Conservation (phyloP, 164 flowering plant genomes). For the Vitis amurensis region DNA sequence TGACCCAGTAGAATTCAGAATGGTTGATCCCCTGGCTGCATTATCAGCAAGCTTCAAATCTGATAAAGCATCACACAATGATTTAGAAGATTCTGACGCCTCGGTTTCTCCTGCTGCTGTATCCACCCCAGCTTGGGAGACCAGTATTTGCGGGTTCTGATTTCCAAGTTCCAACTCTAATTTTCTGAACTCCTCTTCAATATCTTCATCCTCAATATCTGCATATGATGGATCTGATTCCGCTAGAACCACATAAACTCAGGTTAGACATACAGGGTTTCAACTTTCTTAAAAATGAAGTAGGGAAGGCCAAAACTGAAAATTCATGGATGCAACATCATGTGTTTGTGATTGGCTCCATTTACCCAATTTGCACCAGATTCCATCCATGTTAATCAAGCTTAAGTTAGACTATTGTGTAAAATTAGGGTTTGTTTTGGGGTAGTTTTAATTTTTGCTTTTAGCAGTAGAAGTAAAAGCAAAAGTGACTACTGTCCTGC, state of each 20-base stretch:
- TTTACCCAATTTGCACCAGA: too few species aligned
- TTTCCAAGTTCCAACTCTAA: conserved; percentile 58
- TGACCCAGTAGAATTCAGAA: conserved; percentile 13
- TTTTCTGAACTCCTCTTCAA: conserved; percentile 72
- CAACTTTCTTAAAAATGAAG: too few species aligned
- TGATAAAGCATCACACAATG: conserved; percentile 28
- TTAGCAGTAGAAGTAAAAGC: too few species aligned
- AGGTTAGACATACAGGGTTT: background rate
- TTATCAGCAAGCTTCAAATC: conserved; percentile 37
- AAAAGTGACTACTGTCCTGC: too few species aligned
- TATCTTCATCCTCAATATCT: conserved; percentile 61
- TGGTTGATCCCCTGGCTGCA: conserved; percentile 9
- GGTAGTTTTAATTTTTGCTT: too few species aligned
- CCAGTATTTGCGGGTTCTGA: conserved; percentile 15
- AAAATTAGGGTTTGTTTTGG: too few species aligned
- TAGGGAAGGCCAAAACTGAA: too few species aligned
- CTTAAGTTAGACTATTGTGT: too few species aligned
- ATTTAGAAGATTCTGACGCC: conserved; percentile 22
- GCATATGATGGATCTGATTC: conserved; percentile 36
- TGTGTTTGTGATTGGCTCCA: too few species aligned
- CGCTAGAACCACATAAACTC: conserved; percentile 17
- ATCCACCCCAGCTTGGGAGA: conserved; percentile 13
- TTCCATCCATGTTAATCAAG: too few species aligned
- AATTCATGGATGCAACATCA: too few species aligned
- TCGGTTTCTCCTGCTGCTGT: conserved; percentile 13